Base-by-base conservation (phyloP, 495 filamentous ascomycete genomes). In the Immersiella caudata region DNA sequence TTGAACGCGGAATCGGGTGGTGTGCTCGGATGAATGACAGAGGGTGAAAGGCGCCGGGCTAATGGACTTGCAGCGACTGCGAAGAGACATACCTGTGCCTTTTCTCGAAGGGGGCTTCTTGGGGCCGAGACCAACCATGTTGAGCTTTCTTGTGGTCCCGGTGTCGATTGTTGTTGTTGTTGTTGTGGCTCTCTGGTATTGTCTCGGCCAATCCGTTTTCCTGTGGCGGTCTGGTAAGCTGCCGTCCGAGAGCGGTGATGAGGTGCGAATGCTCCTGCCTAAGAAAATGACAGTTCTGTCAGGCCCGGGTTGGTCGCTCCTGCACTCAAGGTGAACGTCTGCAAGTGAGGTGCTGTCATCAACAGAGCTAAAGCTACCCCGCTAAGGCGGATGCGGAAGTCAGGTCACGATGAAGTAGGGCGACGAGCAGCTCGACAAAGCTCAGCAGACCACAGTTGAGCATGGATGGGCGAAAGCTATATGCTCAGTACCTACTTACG, bases 101-200 rank as follows among this genome's bases (percentile, higher is more conserved):
- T 89, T 93, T 71, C 91, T 89, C 80, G 89, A 90, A 55, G 88
- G 89, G 61, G 85, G 88, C 71, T 85, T 85, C 74, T 89, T 88
- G 65, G 91, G 89, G 75, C 88, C 89, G 70, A 91, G 75, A 75
- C 89, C 89, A 70, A 91, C 89, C 91, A 94, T 94, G 69, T 75
- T 92, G 82, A 62, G 24, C 60, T 33, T n/a, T 4, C 52, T 54
- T 65, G 36, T 49, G 20, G 14, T 57, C 26, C 21, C 21, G 54
- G 12, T 33, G 57, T 36, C 57, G 21, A 60, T 55, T 55, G 57
- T 3, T 26, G 56, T 59, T 29, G 56, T n/a, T 59, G n/a, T n/a
- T 20, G 20, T 20, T 20, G 29, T 33, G 29, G 54, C 54, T 57
- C 54, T 25, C 22, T 57, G 22, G 54, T 57, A 9, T 57, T 27